phyloP scores from a whole-genome alignment of 805 yeast genomes.

The Hanseniaspora thailandica region DNA sequence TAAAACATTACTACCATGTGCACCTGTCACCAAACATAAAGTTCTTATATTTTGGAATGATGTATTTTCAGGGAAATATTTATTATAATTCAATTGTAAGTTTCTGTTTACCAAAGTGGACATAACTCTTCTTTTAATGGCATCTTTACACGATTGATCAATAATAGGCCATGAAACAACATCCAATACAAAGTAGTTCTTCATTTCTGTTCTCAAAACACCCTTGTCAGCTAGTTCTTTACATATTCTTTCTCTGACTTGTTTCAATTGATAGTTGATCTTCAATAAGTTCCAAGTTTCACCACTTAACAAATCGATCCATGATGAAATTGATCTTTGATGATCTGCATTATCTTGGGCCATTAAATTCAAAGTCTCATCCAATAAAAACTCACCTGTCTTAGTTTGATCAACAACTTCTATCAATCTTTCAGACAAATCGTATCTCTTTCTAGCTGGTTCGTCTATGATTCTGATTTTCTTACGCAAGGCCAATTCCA shows the following conservation, averaged over 20 bases:
- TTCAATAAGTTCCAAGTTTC: constrained; percentile 97
- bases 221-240: constrained; percentile 97
- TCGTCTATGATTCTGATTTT: constrained; percentile 83
- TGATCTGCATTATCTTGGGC: constrained; percentile 48
- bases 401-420: constrained; percentile 76
- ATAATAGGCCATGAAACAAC: constrained; percentile 98
- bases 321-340: constrained; percentile 65
- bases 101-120: constrained; percentile 61
- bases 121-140: constrained; percentile 60
- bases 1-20: constrained; percentile 91
- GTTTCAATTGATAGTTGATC: constrained; percentile 88
- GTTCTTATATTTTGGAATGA: constrained; percentile 66
- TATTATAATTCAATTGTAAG: constrained; percentile 43
- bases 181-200: constrained; percentile 85
- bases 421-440: constrained; percentile 72
- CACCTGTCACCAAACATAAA: constrained; percentile 70
- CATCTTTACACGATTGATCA: constrained; percentile 74
- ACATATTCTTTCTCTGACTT: constrained; percentile 90
- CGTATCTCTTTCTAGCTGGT: constrained; percentile 80
- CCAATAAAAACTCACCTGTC: constrained; percentile 90
- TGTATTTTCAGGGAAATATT: constrained; percentile 57
- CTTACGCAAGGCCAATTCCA: constrained; percentile 86
- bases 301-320: constrained; percentile 90
- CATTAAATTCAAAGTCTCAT: constrained; percentile 86
- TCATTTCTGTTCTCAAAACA: constrained; percentile 85